Evolutionary conservation across 225 moss, liverwort and hornwort species (phyloP).

Genomic region (Climacium dendroides): DNA sequence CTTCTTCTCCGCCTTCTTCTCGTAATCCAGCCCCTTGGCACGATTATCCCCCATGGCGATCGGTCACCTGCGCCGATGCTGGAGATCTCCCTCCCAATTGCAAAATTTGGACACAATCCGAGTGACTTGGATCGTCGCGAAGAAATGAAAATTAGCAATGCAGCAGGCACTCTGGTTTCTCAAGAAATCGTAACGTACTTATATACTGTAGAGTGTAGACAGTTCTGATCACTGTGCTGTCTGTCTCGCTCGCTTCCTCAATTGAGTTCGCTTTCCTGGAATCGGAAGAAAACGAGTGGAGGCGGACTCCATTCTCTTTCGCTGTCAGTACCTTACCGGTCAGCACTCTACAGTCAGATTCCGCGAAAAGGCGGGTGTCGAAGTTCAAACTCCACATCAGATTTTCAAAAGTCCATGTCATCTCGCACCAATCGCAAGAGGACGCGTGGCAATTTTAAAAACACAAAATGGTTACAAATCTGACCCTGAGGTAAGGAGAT

Average conservation of each 20-base stretch:
- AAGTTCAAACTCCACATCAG: neutral
- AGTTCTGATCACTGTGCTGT: neutral
- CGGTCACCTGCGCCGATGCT: neutral
- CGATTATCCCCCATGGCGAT: constrained; percentile 44
- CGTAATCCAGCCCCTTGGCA: constrained; percentile 68
- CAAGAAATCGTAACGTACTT: neutral
- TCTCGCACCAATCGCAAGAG: no score
- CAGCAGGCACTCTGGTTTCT: neutral
- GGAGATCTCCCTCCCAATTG: neutral
- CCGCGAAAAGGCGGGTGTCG: neutral
- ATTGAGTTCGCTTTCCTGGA: neutral
- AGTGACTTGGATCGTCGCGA: neutral
- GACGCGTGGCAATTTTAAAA: accelerated
- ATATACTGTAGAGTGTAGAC: no score
- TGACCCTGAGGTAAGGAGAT: neutral
- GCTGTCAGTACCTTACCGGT: neutral
- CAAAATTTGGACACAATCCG: neutral
- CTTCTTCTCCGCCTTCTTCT: constrained; percentile 96
- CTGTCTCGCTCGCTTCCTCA: neutral
- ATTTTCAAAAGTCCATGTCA: neutral
- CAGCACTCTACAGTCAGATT: neutral
- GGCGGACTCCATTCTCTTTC: neutral
- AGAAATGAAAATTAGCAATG: neutral
- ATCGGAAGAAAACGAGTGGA: neutral
- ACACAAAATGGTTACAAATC: accelerated